phyloP scores from a whole-genome alignment of 2,329 filamentous ascomycete genomes.

The Fusarium sp. region DNA sequence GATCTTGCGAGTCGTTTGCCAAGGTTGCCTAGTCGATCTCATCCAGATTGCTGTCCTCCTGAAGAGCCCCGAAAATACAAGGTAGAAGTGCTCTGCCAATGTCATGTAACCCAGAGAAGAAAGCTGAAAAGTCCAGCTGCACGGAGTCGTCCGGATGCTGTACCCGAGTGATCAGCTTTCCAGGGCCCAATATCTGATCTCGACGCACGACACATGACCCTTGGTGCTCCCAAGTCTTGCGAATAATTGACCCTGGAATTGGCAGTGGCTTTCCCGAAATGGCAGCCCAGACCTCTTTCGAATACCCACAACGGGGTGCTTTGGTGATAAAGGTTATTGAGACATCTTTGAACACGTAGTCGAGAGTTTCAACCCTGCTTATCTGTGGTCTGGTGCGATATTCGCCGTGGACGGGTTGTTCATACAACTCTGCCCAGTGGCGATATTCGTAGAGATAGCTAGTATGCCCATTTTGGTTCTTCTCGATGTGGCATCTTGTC shows the following conservation, averaged over 20 bases:
- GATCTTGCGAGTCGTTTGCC: background rate
- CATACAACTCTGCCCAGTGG: background rate
- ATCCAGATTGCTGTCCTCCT: background rate
- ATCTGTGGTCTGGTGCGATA: background rate
- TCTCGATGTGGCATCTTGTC: constrained; percentile 9
- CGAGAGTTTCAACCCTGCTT: background rate
- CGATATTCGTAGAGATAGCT: constrained; percentile 7
- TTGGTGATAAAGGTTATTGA: constrained; percentile 2
- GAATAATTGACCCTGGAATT: background rate
- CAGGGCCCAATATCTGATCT: background rate
- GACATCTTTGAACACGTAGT: background rate
- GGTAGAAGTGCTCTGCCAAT: background rate
- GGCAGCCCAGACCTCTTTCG: constrained; percentile 11
- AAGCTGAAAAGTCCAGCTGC: background rate
- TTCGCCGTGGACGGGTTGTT: background rate
- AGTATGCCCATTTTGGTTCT: background rate
- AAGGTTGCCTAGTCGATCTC: background rate
- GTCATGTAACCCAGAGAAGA: background rate
- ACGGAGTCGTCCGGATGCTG: background rate
- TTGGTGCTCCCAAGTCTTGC: background rate
- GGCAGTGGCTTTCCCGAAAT: background rate
- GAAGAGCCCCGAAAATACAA: background rate
- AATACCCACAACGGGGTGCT: background rate
- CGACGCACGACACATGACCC: background rate
- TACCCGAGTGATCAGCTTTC: background rate